Conservation (phyloP, 495 filamentous ascomycete species). For the Cercophora sp. region DNA sequence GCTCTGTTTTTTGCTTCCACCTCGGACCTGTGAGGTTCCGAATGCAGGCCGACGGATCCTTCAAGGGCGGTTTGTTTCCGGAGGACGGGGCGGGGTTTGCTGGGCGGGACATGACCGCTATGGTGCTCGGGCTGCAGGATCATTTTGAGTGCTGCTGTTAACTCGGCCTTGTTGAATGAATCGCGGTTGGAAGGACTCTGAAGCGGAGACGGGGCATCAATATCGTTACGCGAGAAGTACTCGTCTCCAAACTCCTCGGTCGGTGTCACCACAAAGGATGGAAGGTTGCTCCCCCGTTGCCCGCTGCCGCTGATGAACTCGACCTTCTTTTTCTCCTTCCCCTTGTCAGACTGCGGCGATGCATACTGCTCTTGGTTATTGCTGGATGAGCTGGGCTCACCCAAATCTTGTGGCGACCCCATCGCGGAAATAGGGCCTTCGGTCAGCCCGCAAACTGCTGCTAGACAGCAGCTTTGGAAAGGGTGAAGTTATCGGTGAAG, state of each 20-base stretch:
- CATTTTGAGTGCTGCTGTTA: conserved; percentile 20
- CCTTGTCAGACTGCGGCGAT: conserved; percentile 10
- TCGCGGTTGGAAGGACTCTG: no score
- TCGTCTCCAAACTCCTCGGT: no score
- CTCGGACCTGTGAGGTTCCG: conserved; percentile 19
- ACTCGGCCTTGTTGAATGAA: conserved; percentile 24
- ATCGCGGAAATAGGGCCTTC: no score
- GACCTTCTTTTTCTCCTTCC: conserved; percentile 32
- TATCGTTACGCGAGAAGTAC: no score
- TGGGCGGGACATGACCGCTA: conserved; percentile 12
- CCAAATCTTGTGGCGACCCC: background rate
- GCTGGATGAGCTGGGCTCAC: background rate
- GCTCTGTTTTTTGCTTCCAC: conserved; percentile 31
- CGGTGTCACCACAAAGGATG: background rate
- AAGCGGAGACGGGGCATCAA: no score
- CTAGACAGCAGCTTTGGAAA: background rate
- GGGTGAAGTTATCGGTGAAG: no score
- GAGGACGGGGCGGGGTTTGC: conserved; percentile 27
- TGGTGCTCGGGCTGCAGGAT: conserved; percentile 21
- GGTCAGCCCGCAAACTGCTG: no score
- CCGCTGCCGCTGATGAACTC: conserved; percentile 21
- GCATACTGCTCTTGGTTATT: background rate
- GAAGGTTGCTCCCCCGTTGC: background rate
- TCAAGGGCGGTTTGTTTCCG: conserved; percentile 17
- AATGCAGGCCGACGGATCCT: conserved; percentile 3